Evolutionary conservation across 495 filamentous ascomycete species (phyloP), one percentile per base, ranked within the genome.

Genomic region (Aspergillus diversus): DNA sequence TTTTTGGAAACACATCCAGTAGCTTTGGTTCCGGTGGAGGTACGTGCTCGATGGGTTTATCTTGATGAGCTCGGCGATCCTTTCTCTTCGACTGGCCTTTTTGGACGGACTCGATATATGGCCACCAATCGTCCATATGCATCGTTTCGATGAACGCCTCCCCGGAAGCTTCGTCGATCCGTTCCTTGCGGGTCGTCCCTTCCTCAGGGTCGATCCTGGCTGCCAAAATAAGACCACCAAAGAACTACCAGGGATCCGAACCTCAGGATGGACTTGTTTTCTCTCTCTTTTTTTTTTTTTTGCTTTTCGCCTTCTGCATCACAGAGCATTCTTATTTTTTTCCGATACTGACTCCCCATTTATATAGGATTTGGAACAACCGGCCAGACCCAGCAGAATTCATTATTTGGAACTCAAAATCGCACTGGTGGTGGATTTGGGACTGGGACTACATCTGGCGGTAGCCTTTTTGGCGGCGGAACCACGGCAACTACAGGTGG

Each of bases 21-120:
- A 81, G 82, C 70, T 87, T 88, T 67, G 85, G 85, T 64, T 74
- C 79, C 69, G 80, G 81, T 71, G 81, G 81, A 81, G 82, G 79
- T 80, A 86, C 77, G 77, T 84, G 76, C 69, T 71, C 72, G 71
- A 68, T 50, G 42, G 60, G 62, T 56, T 55, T 43, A 57, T 56
- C 64, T 68, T 65, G 47, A 58, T 69, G 72, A 70, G 70, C 68
- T 69, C 70, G 60, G 75, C 71, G 69, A 71, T 71, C 65, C 67
- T 70, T 66, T 73, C 66, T 68, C 67, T 65, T 64, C 21, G 35
- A 51, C 43, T 35, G 50, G 51, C 59, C 39, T 62, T 49, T 42
- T 56, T 48, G 52, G 56, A 54, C 49, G 62, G 63, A 65, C 46
- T 51, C 46, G 21, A 27, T 27, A 27, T 54, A n/a, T 51, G 59